These are phyloP conservation scores for Protostelium mycophagum DNA, from an alignment of 78 protist genomes.

Conservation along the genomic window DNA sequence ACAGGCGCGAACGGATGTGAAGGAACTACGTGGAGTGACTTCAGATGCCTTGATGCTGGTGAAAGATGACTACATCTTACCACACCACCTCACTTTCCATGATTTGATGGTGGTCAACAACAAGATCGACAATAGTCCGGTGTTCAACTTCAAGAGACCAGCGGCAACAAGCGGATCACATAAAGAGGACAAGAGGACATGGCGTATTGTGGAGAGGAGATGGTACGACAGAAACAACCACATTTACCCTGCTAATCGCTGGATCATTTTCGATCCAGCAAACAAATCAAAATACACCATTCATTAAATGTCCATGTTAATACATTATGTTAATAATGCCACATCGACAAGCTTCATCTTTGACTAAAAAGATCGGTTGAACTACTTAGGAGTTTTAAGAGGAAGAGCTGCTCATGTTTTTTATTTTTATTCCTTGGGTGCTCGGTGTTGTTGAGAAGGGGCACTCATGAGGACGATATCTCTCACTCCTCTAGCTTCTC, in stretches of 20 bases:
- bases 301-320: too few species aligned
- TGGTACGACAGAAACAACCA: neutral
- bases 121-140: neutral
- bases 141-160: too few species aligned
- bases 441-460: neutral
- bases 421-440: too few species aligned
- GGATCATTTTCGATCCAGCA: neutral
- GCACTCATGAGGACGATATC: neutral
- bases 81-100: neutral
- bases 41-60: neutral
- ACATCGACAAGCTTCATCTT: too few species aligned
- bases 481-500: neutral
- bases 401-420: too few species aligned
- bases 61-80: neutral
- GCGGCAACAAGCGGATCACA: neutral
- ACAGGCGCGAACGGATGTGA: neutral
- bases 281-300: too few species aligned
- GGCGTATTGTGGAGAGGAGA: neutral
- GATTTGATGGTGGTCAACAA: neutral
- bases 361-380: too few species aligned
- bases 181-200: too few species aligned
- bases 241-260: neutral
- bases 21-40: neutral
- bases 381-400: too few species aligned
- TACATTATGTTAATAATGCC: too few species aligned